Evolutionary conservation across 23 red algal species (phyloP), one percentile per base, ranked within the genome.

Genomic region (Porphyridium purpureum): DNA sequence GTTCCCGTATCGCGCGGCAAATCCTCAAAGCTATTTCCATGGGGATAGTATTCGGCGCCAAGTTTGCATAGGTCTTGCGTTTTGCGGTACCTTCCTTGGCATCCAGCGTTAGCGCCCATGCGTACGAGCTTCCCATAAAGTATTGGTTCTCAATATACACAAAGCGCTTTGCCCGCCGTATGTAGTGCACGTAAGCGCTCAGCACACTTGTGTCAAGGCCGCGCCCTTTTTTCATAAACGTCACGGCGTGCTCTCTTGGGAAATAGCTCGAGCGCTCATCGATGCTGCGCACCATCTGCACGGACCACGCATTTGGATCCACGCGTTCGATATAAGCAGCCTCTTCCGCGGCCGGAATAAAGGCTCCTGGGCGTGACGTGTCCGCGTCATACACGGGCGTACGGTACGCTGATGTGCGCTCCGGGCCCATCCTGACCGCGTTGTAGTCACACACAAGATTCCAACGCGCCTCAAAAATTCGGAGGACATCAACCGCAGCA

Each of bases 151-250:
- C 74, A 33, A 80, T 69, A 32, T 80, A 80, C 29, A 9, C 19
- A 20, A 59, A 80, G 51, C 74, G 49, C 31, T 59, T 65, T 25
- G 74, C 52, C 17, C 60, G 54, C 17, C 74, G 59, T 2, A 55
- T 80, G 54, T 80, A 66, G 20, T 80, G 74, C 34, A 80, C 74
- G 28, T 80, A 80, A 0, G 74, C 74, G 40, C 66, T 61, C 32
- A 68, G 74, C 29, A 80, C 69, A 11, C 62, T 68, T 32, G 54
- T 50, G 30, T 80, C 74, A 19, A 80, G 50, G 21, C 50, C 56
- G 9, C 74, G 50, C 11, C 74, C 74, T 32, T 68, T 80, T 31
- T 80, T 80, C 14, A 49, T 55, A 4, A 59, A 35, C 35, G 69
- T 67, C 1, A 66, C 50, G 0, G 74, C 74, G n/a, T n/a, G n/a